Base-by-base conservation (phyloP, 805 yeast genomes). In the Starmerella sp. region DNA sequence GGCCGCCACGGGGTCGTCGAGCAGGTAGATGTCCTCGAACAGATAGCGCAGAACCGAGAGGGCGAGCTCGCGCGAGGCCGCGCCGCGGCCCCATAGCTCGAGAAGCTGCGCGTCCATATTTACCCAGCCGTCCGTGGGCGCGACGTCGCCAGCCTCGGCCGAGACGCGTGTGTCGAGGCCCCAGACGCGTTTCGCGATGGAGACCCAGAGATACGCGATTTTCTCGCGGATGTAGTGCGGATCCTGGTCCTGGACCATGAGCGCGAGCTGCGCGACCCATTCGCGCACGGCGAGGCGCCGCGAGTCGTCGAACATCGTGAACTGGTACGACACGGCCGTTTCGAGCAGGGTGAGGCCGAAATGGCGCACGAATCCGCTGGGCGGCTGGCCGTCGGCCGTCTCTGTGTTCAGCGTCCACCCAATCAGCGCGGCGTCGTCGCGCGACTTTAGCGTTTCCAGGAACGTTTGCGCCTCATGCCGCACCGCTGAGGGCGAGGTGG, bases 161-260 rank as follows among this genome's bases (percentile, higher is more conserved):
- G 56, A 45, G 5, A 42, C 59, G 34, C 57, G 57, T 7, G 60
- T 51, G 54, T 64, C 66, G 9, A 79, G 74, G 15, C 97, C 96
- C 98, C 98, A 93, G 34, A 82, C 77, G 55, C 95, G 76, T 65
- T 93, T 93, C 10, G 96, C 95, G 7, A 93, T 74, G 43, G 86
- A 83, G 0, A 86, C 96, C 97, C 97, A 90, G 30, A 93, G 70
- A 60, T 80, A 84, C 13, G 97, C 95, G 42, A 90, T 66, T 69
- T 93, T 93, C 66, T 90, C 97, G 65, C 83, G 86, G 54, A 93
- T 75, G 64, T 83, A 95, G 67, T 88, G 91, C 6, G 97, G 96
- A 67, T 91, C 97, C 29, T 71, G 68, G n/a, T 71, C 71, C 6
- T 74, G 65, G 0, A 84, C 78, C 49, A 79, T 77, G 36, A 73